phyloP scores from a whole-genome alignment of 768 basidiomycete species.

The Gymnopilus junonius region DNA sequence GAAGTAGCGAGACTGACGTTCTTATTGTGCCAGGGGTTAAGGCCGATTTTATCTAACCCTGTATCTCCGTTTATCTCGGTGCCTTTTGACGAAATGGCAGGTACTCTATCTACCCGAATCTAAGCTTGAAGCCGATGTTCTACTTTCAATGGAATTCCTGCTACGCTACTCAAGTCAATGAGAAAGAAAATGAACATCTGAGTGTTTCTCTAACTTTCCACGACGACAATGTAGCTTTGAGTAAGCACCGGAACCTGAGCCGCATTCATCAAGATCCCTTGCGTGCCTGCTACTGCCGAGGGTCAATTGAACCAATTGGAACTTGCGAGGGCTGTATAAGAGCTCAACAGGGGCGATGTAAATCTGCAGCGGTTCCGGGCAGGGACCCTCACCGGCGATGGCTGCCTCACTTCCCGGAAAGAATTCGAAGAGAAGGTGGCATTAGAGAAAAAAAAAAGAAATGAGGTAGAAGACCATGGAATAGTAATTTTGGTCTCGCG shows the following conservation, averaged over 20 bases:
- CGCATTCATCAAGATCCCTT: background rate
- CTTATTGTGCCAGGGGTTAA: too few species aligned
- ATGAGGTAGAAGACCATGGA: background rate
- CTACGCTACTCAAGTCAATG: background rate
- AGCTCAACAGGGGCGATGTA: background rate
- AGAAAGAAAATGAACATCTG: background rate
- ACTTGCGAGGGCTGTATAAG: too few species aligned
- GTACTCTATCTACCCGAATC: background rate
- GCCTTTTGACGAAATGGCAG: background rate
- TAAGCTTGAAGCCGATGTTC: background rate
- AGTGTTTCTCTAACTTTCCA: background rate
- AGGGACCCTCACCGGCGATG: background rate
- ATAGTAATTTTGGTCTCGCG: background rate
- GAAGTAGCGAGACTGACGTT: too few species aligned
- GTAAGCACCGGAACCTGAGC: background rate
- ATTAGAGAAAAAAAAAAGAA: background rate
- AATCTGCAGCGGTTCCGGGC: background rate
- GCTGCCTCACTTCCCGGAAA: background rate
- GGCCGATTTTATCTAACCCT: background rate
- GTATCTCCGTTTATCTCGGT: slow-evolving; percentile 4
- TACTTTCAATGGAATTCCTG: background rate
- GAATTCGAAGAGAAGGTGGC: background rate
- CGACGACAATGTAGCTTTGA: background rate
- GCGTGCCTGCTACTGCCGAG: background rate
- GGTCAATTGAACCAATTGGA: background rate